Evolutionary conservation across 306 rosid species (phyloP).

Genomic region (Herpetospermum pedunculosum): DNA sequence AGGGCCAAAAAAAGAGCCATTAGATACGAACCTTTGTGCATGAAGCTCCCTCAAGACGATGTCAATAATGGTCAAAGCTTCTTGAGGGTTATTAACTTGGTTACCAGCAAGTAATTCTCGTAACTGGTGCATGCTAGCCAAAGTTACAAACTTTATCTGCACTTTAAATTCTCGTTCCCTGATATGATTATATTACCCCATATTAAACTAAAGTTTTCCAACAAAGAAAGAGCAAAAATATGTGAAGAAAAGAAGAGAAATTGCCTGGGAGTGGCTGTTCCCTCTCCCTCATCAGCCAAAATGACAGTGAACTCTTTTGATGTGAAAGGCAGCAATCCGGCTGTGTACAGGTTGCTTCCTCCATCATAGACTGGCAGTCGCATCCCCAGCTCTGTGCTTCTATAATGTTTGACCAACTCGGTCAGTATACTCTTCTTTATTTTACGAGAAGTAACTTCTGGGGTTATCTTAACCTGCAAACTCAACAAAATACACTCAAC

Average conservation of each 20-base stretch:
- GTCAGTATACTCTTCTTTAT: slow-evolving; percentile 80
- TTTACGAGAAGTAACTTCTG: slow-evolving; percentile 78
- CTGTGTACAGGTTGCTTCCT: slow-evolving; percentile 77
- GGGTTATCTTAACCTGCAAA: slow-evolving; percentile 67
- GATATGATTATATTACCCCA: slow-evolving; percentile 35
- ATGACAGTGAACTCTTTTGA: slow-evolving; percentile 64
- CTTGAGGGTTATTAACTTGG: slow-evolving; percentile 89
- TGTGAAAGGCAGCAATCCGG: slow-evolving; percentile 80
- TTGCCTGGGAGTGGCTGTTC: slow-evolving; percentile 57
- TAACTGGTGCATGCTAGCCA: slow-evolving; percentile 86
- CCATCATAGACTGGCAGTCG: slow-evolving; percentile 98
- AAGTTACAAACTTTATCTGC: slow-evolving; percentile 74
- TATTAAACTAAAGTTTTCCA: neutral
- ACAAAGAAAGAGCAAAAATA: neutral
- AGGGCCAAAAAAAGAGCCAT: neutral
- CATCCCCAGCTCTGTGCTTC: slow-evolving; percentile 70
- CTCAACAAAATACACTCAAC: slow-evolving; percentile 1
- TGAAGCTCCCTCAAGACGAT: slow-evolving; percentile 88
- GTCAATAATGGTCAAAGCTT: slow-evolving; percentile 88
- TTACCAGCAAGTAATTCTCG: slow-evolving; percentile 80
- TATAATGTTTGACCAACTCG: slow-evolving; percentile 53
- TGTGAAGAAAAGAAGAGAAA: neutral
- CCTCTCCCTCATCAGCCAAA: slow-evolving; percentile 72
- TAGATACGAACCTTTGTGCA: slow-evolving; percentile 47
- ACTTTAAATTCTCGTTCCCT: slow-evolving; percentile 75